A percentile compares a stretch with the other conserved stretches of the same genome.
Conservation (phyloP, 208 protist genomes). For the Leishmania mexicana region DNA sequence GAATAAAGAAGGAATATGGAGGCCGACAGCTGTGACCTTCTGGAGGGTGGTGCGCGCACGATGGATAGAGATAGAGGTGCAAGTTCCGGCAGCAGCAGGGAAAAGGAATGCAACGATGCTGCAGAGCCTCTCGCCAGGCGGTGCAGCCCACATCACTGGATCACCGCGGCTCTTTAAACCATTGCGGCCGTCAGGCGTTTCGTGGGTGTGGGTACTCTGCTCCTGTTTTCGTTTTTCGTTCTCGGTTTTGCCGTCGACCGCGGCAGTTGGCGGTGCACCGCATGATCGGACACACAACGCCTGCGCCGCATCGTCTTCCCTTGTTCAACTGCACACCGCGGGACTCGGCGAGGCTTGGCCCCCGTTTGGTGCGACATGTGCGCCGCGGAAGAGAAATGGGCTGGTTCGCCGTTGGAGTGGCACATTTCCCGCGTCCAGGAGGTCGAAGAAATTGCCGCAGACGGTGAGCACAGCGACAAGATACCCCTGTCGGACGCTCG, state of each 20-base stretch:
- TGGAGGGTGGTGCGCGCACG: neutral
- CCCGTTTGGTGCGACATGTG: neutral
- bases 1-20: neutral
- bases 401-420: neutral
- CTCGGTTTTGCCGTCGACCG: neutral
- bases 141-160: neutral
- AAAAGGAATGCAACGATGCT: neutral
- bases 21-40: neutral
- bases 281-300: neutral
- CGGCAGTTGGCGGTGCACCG: neutral
- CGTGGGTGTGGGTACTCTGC: neutral
- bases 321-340: neutral
- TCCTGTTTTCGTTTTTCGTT: neutral
- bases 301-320: neutral
- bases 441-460: slow-evolving; percentile 6
- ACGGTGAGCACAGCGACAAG: slow-evolving; percentile 14
- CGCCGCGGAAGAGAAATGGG: neutral
- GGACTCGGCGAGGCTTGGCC: neutral
- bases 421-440: neutral
- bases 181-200: neutral
- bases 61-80: neutral
- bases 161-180: neutral
- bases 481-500: slow-evolving; percentile 16
- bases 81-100: neutral
- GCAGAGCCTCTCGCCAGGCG: neutral